A percentile compares a stretch with the other conserved stretches of the same genome.
Evolutionary conservation across 2,329 filamentous ascomycete species (phyloP).

Genomic region (Exophiala oligosperma): DNA sequence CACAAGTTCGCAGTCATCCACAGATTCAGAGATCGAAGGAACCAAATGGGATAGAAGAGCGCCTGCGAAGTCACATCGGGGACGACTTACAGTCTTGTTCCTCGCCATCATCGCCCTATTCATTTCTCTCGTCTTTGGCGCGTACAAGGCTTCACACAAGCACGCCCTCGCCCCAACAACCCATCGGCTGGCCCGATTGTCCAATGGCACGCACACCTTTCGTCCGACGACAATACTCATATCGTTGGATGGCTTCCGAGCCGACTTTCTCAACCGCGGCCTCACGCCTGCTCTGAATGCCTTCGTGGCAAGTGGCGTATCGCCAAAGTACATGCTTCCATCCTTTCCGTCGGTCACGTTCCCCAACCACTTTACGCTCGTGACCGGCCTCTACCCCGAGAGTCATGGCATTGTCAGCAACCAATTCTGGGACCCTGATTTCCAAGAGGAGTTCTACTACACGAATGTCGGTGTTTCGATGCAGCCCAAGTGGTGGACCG

Average conservation of each 20-base stretch:
- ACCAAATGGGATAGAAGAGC: constrained; percentile 35
- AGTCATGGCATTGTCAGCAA: constrained; percentile 92
- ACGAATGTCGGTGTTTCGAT: constrained; percentile 56
- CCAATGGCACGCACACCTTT: constrained; percentile 86
- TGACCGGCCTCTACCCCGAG: constrained; percentile 89
- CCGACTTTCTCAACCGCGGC: constrained; percentile 82
- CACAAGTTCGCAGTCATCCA: constrained; percentile 62
- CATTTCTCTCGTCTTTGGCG: constrained; percentile 55
- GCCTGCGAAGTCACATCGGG: constrained; percentile 30
- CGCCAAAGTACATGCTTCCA: constrained; percentile 87
- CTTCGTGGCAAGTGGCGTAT: constrained; percentile 80
- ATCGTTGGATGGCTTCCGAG: constrained; percentile 92
- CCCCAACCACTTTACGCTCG: constrained; percentile 91
- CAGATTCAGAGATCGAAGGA: constrained; percentile 55
- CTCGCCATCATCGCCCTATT: constrained; percentile 54
- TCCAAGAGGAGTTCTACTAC: constrained; percentile 82
- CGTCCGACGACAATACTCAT: constrained; percentile 90
- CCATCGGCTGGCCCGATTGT: constrained; percentile 40
- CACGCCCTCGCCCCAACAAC: constrained; percentile 26
- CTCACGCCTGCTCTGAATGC: constrained; percentile 79
- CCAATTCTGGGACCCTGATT: constrained; percentile 82
- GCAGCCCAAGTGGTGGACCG: constrained; percentile 89
- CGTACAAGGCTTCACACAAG: constrained; percentile 55
- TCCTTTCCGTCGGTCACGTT: constrained; percentile 97
- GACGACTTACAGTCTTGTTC: constrained; percentile 16